Evolutionary conservation across 2,329 filamentous ascomycete species (phyloP), one percentile per base, ranked within the genome.

Genomic region (Phyllachora maydis): DNA sequence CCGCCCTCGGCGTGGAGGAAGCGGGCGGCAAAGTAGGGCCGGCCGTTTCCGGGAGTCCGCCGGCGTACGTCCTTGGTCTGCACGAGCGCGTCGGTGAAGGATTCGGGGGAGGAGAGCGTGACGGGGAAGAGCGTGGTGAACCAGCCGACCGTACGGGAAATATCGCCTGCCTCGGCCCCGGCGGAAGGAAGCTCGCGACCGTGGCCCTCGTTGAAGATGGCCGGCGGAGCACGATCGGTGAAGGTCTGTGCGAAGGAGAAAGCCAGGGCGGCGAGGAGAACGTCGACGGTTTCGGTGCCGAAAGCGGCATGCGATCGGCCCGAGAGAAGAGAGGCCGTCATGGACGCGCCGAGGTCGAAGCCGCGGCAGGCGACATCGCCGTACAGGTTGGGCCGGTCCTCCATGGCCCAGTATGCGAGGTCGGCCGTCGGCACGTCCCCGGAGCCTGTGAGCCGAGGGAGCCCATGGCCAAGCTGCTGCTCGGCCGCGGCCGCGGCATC

Each of bases 91-190:
- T 32, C 28, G 6, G 18, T 18, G 11, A 35, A 29, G 12, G 17
- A 23, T 5, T 11, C 23, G 5, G 22, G 19, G 6, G 24, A 23
- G 3, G 32, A 25, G 4, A 35, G 20, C 3, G 28, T 18, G 12
- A 51, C 19, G 0, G 52, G 52, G 10, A 35, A 42, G 8, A 56
- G 36, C 0, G 49, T 49, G 1, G 53, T 55, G 26, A 56, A 56
- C 52, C 52, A 57, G 4, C 53, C 54, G 1, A 56, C 45, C 0
- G 49, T 54, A 2, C 38, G 29, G 0, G 50, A 47, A 2, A 48
- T 30, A 23, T 56, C 44, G 6, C 30, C 23, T 4, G 26, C 20
- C 1, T 25, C n/a, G n/a, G 6, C 5, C n/a, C 20, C 15, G 2
- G 29, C 10, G 14, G 35, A 31, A 32, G 40, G 45, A 1, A 43